Conservation (phyloP, 768 basidiomycete species). For the Strobilomyces confusus region DNA sequence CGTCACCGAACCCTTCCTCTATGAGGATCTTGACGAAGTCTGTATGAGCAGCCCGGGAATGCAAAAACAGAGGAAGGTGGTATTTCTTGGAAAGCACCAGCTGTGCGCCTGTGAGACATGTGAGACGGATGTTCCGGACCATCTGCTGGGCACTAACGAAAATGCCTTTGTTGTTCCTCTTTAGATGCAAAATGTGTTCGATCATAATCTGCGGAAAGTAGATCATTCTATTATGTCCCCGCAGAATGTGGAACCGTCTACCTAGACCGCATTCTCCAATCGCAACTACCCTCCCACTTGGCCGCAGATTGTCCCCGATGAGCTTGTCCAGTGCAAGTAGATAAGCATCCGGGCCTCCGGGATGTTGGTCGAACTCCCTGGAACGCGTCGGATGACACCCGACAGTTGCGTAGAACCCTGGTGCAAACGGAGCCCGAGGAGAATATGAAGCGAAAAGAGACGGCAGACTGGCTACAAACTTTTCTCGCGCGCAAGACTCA, state of each 20-base stretch:
- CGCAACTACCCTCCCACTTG: conserved; percentile 60
- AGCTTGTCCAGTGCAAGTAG: conserved; percentile 54
- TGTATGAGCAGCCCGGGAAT: conserved; percentile 70
- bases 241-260: conserved; percentile 21
- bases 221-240: neutral
- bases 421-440: neutral
- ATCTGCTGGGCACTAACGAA: conserved; percentile 43
- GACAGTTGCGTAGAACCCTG: conserved; percentile 67
- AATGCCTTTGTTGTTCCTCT: conserved; percentile 58
- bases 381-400: conserved; percentile 82
- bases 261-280: conserved; percentile 81
- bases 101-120: conserved; percentile 41
- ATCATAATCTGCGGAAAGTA: conserved; percentile 59
- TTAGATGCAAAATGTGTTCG: conserved; percentile 59
- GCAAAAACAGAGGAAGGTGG: conserved; percentile 74
- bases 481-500: conserved; percentile 56
- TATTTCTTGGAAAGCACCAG: conserved; percentile 65
- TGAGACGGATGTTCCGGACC: neutral
- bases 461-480: conserved; percentile 34
- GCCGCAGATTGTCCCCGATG: conserved; percentile 44
- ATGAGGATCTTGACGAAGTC: conserved; percentile 65
- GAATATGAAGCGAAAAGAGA: neutral
- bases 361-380: conserved; percentile 56
- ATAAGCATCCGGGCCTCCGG: conserved; percentile 58
- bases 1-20: conserved; percentile 58